Percentiles rank a stretch among this genome's conserved stretches.
Conservation (phyloP, 495 filamentous ascomycete genomes). For the Aspergillus egyptiacus region DNA sequence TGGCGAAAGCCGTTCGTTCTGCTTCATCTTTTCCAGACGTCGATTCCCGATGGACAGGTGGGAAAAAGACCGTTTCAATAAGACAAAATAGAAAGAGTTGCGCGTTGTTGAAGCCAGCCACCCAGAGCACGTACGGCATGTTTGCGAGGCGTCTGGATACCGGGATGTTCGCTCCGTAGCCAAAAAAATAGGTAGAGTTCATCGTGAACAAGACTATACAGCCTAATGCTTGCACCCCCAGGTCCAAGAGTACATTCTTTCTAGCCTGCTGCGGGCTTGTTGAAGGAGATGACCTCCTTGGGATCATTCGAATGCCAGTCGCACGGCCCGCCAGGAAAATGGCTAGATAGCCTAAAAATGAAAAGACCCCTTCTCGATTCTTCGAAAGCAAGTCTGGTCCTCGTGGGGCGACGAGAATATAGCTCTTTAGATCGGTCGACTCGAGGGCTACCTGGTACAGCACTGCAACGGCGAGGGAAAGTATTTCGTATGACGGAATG, state of each 20-base stretch:
- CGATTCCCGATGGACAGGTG: constrained; percentile 53
- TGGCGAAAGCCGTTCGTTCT: constrained; percentile 62
- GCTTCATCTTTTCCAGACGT: constrained; percentile 34
- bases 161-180: constrained; percentile 53
- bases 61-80: constrained; percentile 73
- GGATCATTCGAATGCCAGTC: constrained; percentile 70
- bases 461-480: constrained; percentile 59
- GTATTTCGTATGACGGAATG: constrained; percentile 65
- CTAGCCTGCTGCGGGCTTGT: constrained; percentile 36
- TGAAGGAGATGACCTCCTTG: constrained; percentile 43
- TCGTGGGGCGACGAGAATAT: constrained; percentile 77
- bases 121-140: constrained; percentile 90
- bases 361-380: constrained; percentile 91
- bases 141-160: constrained; percentile 91
- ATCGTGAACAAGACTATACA: constrained; percentile 66
- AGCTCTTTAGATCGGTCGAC: constrained; percentile 69
- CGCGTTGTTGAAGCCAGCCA: constrained; percentile 74
- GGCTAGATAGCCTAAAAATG: constrained; percentile 86
- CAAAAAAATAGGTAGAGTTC: constrained; percentile 60
- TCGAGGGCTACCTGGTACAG: constrained; percentile 72
- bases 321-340: constrained; percentile 91
- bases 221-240: constrained; percentile 53
- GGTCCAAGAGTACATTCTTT: constrained; percentile 51
- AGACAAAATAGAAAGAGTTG: constrained; percentile 73
- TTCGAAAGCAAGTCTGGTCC: constrained; percentile 67